Evolutionary conservation across 495 filamentous ascomycete species (phyloP).

Genomic region (Podospora australis): DNA sequence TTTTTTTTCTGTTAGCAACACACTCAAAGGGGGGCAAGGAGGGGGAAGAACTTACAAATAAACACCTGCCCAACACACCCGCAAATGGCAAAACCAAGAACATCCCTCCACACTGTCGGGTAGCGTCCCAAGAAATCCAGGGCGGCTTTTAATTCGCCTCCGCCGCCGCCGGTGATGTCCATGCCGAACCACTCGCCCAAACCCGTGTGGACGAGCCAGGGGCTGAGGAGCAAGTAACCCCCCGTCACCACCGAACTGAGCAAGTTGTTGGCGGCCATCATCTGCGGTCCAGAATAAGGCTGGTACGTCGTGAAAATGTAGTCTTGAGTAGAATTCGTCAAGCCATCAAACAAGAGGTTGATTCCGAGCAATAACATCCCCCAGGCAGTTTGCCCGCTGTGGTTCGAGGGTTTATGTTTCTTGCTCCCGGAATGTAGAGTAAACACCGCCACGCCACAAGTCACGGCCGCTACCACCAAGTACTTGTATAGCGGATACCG

Average conservation of each 20-base stretch:
- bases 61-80: slow-evolving; percentile 94
- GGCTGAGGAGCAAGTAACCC: slow-evolving; percentile 67
- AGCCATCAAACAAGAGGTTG: slow-evolving; percentile 89
- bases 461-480: slow-evolving; percentile 82
- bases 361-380: slow-evolving; percentile 81
- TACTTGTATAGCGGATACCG: slow-evolving; percentile 96
- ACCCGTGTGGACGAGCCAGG: slow-evolving; percentile 62
- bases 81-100: slow-evolving; percentile 85
- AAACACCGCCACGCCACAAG: slow-evolving; percentile 88
- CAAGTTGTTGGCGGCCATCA: slow-evolving; percentile 98
- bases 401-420: slow-evolving; percentile 39
- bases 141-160: slow-evolving; percentile 70
- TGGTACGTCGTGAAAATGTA: slow-evolving; percentile 78
- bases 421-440: slow-evolving; percentile 73
- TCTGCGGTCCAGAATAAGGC: slow-evolving; percentile 83
- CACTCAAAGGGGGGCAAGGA: background rate
- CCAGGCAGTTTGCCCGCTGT: slow-evolving; percentile 48
- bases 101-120: slow-evolving; percentile 73
- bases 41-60: slow-evolving; percentile 60
- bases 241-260: slow-evolving; percentile 70
- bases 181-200: slow-evolving; percentile 62
- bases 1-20: background rate
- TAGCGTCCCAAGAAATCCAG: slow-evolving; percentile 70
- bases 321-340: slow-evolving; percentile 95
- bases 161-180: slow-evolving; percentile 50